These are phyloP conservation scores for Rhodosporidiobolus odoratus DNA, from an alignment of 768 basidiomycete genomes.

Conservation along the genomic window DNA sequence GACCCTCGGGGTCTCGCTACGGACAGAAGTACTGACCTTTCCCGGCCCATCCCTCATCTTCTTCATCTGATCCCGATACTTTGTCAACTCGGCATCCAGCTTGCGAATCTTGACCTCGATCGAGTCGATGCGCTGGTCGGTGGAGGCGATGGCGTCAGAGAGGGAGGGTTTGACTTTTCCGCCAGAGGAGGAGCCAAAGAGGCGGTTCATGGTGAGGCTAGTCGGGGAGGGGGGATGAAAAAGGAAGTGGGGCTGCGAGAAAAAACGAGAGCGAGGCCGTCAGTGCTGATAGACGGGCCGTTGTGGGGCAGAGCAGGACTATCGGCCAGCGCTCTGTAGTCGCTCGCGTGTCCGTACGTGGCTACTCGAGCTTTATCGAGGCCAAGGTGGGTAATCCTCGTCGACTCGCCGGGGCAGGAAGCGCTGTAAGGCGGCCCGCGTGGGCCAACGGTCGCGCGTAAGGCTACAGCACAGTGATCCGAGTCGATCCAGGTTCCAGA, in stretches of 20 bases:
- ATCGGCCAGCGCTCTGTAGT: too few relatives aligned
- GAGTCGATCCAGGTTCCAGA: too few relatives aligned
- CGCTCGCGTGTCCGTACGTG: too few relatives aligned
- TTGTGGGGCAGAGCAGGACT: too few relatives aligned
- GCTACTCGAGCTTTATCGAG: too few relatives aligned
- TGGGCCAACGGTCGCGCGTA: too few relatives aligned
- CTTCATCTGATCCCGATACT: constrained; percentile 94
- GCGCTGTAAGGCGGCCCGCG: too few relatives aligned
- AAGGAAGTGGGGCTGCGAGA: background rate
- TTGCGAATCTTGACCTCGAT: constrained; percentile 91
- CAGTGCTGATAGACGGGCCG: background rate
- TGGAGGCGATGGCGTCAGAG: constrained; percentile 83
- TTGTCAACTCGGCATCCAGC: constrained; percentile 80
- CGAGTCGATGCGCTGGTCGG: constrained; percentile 39
- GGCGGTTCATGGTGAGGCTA: constrained; percentile 43
- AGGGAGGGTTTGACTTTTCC: constrained; percentile 74
- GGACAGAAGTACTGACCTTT: constrained; percentile 58
- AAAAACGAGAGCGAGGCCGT: background rate
- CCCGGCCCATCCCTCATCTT: constrained; percentile 90
- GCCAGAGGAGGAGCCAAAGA: constrained; percentile 45
- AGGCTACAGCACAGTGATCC: too few relatives aligned
- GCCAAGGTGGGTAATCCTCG: too few relatives aligned
- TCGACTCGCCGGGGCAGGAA: too few relatives aligned
- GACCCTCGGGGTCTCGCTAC: too few relatives aligned
- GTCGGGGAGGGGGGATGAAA: background rate